phyloP scores from a whole-genome alignment of 129 eudicot species.

The Centella asiatica region DNA sequence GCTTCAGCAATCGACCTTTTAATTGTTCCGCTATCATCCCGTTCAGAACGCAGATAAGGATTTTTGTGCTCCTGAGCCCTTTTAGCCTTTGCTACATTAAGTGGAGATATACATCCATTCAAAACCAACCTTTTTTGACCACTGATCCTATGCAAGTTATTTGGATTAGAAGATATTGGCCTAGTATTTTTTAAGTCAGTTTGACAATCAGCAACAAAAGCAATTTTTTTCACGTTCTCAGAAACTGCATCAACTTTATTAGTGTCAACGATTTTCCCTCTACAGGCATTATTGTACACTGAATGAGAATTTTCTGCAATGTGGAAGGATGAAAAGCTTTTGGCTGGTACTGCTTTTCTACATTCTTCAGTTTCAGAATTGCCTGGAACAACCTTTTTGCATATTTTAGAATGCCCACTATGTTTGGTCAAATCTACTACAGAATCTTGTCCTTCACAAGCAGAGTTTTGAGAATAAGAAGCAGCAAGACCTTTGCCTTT shows the following conservation, averaged over 20 bases:
- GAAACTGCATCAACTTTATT: constrained; percentile 22
- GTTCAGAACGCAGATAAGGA: constrained; percentile 14
- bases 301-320: constrained; percentile 1
- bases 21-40: constrained; percentile 17
- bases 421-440: constrained; percentile 37
- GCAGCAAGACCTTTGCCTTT: constrained; percentile 25
- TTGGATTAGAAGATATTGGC: constrained; percentile 22
- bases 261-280: constrained; percentile 10
- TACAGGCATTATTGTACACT: constrained; percentile 3
- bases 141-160: constrained; percentile 24
- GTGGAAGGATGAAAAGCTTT: constrained; percentile 18
- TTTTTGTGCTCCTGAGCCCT: constrained; percentile 25
- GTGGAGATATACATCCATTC: constrained; percentile 76
- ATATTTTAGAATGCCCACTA: constrained; percentile 14
- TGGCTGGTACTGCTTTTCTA: constrained; percentile 16
- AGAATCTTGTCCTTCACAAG: constrained; percentile 12
- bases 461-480: constrained; percentile 24
- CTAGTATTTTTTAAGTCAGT: constrained; percentile 20
- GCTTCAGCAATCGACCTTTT: constrained; percentile 41
- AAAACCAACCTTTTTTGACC: constrained; percentile 56
- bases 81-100: constrained; percentile 51
- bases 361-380: constrained; percentile 21
- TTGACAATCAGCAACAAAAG: constrained; percentile 12
- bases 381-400: constrained; percentile 12
- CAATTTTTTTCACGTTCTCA: constrained; percentile 23